These are phyloP conservation scores for Cocos nucifera DNA, from an alignment of 176 grass and related monocot species.

Conservation along the genomic window DNA sequence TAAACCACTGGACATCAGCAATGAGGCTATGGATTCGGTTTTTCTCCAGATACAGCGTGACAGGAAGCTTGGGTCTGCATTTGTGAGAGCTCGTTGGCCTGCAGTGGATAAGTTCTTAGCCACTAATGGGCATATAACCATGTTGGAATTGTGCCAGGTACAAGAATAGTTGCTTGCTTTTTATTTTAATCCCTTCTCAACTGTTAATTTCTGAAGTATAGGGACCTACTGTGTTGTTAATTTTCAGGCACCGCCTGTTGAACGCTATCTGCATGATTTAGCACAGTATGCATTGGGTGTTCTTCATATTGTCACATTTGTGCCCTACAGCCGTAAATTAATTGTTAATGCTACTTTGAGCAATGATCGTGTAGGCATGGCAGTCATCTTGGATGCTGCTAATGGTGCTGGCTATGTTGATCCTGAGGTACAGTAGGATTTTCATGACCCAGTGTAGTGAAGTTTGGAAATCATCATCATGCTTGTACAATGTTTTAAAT, in stretches of 20 bases:
- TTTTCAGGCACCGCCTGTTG: slow-evolving; percentile 61
- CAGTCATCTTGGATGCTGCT: slow-evolving; percentile 66
- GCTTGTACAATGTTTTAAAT: too few relatives aligned
- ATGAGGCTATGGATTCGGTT: slow-evolving; percentile 84
- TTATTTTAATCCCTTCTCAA: too few relatives aligned
- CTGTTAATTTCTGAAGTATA: too few relatives aligned
- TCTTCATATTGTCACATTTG: slow-evolving; percentile 90
- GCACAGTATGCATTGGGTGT: slow-evolving; percentile 91
- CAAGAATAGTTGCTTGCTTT: background rate
- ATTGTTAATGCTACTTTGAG: slow-evolving; percentile 83
- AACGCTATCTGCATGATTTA: slow-evolving; percentile 85
- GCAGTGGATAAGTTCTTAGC: slow-evolving; percentile 78
- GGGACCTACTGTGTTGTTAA: background rate
- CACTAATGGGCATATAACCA: slow-evolving; percentile 75
- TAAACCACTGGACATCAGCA: slow-evolving; percentile 89
- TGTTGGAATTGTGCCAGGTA: slow-evolving; percentile 96
- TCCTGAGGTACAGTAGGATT: slow-evolving; percentile 54
- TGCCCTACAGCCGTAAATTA: slow-evolving; percentile 63
- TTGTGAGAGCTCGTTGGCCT: slow-evolving; percentile 75
- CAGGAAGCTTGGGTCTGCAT: slow-evolving; percentile 80
- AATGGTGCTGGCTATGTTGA: slow-evolving; percentile 77
- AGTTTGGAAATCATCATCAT: too few relatives aligned
- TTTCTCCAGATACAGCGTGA: slow-evolving; percentile 92
- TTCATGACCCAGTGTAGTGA: too few relatives aligned
- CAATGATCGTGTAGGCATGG: slow-evolving; percentile 82